phyloP scores from a whole-genome alignment of 1,284 basidiomycete genomes.

The Pseudomicrostroma phylloplanum region DNA sequence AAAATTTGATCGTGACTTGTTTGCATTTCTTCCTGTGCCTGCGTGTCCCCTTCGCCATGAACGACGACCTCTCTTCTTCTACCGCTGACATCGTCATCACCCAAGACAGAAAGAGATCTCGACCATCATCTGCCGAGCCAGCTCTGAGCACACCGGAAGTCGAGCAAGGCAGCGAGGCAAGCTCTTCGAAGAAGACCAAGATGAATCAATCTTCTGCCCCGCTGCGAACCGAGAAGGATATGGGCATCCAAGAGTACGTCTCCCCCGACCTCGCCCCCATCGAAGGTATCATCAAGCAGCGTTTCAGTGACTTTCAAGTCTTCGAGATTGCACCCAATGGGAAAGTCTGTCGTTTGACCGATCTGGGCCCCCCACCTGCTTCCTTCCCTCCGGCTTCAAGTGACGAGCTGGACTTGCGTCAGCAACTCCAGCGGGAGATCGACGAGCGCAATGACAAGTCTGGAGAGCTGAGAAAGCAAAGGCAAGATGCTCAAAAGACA shows the following conservation, averaged over 20 bases:
- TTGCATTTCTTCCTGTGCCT: no score
- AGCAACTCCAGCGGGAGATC: constrained; percentile 4
- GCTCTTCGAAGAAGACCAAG: constrained; percentile 1
- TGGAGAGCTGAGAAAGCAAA: not conserved
- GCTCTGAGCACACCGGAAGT: no score
- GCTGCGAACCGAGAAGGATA: constrained; percentile 15
- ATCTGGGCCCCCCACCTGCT: constrained; percentile 14
- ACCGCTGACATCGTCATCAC: no score
- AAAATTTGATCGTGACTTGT: no score
- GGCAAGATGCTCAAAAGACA: constrained; percentile 9
- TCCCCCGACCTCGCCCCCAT: constrained; percentile 11
- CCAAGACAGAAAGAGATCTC: no score
- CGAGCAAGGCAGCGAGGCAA: no score
- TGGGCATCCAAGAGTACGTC: constrained; percentile 22
- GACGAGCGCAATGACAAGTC: constrained; percentile 12
- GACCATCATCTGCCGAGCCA: no score
- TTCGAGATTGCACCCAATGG: constrained; percentile 16
- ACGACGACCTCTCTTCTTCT: no score
- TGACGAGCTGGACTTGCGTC: constrained; percentile 1
- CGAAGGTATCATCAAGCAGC: constrained; percentile 24
- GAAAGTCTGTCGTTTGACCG: constrained; percentile 14
- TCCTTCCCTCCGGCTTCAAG: constrained; percentile 7
- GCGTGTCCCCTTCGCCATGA: no score
- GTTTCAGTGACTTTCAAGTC: constrained; percentile 25
- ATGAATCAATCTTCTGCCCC: constrained; percentile 3